These are phyloP conservation scores for Ziziphus jujuba DNA, from an alignment of 306 rosid genomes.

Conservation along the genomic window DNA sequence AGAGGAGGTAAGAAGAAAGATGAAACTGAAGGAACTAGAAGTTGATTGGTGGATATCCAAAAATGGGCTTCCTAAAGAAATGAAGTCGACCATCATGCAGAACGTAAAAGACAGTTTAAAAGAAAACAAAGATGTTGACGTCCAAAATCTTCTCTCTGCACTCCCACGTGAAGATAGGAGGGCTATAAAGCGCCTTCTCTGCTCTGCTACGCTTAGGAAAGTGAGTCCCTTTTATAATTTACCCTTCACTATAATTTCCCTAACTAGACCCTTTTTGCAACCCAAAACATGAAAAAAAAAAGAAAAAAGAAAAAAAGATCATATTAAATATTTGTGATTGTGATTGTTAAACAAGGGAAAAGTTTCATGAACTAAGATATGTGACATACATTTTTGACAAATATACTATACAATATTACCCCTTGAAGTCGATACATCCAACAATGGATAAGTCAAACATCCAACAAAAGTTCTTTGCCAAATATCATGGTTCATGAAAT, in stretches of 20 bases:
- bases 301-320: no score
- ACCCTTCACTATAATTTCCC: background rate
- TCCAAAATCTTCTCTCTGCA: constrained; percentile 1
- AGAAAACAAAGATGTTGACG: constrained; percentile 14
- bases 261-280: background rate
- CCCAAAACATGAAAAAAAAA: no score
- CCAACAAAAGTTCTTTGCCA: no score
- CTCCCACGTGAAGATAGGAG: background rate
- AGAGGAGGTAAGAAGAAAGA: constrained; percentile 9
- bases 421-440: no score
- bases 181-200: background rate
- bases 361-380: no score
- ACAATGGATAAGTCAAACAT: no score
- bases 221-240: background rate
- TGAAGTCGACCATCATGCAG: constrained; percentile 5
- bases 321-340: no score
- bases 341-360: no score
- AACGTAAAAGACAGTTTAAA: background rate
- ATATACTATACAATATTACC: no score
- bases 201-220: background rate
- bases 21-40: constrained; percentile 7
- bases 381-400: no score
- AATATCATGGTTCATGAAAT: no score
- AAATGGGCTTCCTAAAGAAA: background rate
- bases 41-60: constrained; percentile 4